Evolutionary conservation across 371 early-diverging fungal species (phyloP).

Genomic region (Mucor circinelloides): DNA sequence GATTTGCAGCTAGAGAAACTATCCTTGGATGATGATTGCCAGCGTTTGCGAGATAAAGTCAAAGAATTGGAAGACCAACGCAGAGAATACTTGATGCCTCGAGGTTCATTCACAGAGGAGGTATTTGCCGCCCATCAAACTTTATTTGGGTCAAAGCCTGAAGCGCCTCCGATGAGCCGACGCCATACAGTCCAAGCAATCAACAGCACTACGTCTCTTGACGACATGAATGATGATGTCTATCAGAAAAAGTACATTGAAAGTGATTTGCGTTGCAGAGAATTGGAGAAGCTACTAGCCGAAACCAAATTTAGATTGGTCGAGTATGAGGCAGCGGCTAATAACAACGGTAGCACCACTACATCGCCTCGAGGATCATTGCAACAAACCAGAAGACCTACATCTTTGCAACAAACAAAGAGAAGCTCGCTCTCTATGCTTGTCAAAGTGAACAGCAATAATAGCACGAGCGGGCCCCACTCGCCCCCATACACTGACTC

Average conservation of each 20-base stretch:
- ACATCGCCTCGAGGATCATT: constrained; percentile 30
- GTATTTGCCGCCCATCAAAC: constrained; percentile 48
- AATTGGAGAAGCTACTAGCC: constrained; percentile 49
- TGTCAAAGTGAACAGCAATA: constrained; percentile 8
- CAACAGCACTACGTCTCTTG: background rate
- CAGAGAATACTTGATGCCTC: constrained; percentile 45
- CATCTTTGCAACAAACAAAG: constrained; percentile 27
- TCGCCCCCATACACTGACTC: constrained; percentile 21
- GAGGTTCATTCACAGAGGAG: constrained; percentile 48
- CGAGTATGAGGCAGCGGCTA: constrained; percentile 31
- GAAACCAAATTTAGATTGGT: constrained; percentile 49
- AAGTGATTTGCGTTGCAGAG: constrained; percentile 51
- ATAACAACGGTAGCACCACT: background rate
- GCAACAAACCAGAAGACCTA: constrained; percentile 26
- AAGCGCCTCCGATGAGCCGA: constrained; percentile 12
- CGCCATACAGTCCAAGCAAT: constrained; percentile 24
- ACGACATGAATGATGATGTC: constrained; percentile 7
- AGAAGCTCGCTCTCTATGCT: constrained; percentile 39
- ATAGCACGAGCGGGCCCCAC: constrained; percentile 17
- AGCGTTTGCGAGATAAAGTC: constrained; percentile 26
- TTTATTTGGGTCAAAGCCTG: constrained; percentile 25
- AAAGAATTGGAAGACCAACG: constrained; percentile 44
- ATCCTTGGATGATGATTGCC: constrained; percentile 28
- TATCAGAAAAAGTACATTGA: constrained; percentile 49
- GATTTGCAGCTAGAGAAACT: constrained; percentile 49